Conservation (phyloP, 257 asterid genomes). For the Nicotiana noctiflora region DNA sequence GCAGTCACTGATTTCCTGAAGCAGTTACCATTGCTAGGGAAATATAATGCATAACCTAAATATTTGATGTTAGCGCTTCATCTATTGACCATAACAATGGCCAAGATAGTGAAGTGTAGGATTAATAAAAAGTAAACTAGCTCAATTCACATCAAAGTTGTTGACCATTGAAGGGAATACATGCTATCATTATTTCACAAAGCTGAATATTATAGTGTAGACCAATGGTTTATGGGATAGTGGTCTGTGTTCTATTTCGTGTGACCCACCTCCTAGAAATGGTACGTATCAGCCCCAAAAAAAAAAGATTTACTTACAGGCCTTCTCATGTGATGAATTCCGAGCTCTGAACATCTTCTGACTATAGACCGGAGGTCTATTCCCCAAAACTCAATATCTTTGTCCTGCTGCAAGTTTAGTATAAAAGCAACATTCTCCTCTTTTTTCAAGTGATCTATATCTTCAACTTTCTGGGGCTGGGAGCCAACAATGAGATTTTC, state of each 20-base stretch:
- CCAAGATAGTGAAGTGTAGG: not conserved
- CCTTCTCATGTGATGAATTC: slow-evolving; percentile 81
- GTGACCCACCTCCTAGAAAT: not conserved
- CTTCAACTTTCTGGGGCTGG: slow-evolving; percentile 87
- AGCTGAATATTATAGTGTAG: not conserved
- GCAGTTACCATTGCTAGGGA: not conserved
- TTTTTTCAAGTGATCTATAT: slow-evolving; percentile 70
- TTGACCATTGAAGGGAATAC: not conserved
- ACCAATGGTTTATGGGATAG: not conserved
- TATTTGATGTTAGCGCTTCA: not conserved
- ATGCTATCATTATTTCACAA: not conserved
- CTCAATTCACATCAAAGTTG: not conserved
- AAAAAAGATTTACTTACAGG: slow-evolving; percentile 61
- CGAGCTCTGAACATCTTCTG: slow-evolving; percentile 50
- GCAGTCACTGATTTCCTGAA: not conserved
- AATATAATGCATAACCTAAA: not conserved
- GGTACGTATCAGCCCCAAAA: not conserved
- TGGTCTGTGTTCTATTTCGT: not conserved
- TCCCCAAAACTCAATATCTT: slow-evolving; percentile 78
- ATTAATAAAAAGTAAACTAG: not conserved
- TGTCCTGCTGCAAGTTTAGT: slow-evolving; percentile 90
- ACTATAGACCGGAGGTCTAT: slow-evolving; percentile 59
- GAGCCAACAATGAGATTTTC: slow-evolving; percentile 82
- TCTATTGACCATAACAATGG: not conserved
- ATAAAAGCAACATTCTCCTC: slow-evolving; percentile 63